Percentiles rank a stretch among this genome's conserved stretches.
These are phyloP conservation scores for Alternaria arbusti DNA, from an alignment of 2,329 filamentous ascomycete species.

Conservation along the genomic window DNA sequence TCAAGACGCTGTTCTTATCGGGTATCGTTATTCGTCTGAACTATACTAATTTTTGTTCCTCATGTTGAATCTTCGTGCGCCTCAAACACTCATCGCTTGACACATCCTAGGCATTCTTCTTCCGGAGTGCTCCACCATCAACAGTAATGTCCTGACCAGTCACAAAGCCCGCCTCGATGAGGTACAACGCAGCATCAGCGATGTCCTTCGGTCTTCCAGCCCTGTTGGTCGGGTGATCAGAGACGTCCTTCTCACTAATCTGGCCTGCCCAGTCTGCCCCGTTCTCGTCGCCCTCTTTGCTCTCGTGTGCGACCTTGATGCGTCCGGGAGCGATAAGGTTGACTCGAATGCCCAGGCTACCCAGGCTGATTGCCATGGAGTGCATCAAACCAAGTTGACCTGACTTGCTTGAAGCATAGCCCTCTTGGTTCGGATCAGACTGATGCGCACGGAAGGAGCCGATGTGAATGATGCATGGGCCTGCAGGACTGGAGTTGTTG, in stretches of 20 bases:
- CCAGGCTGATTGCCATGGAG: constrained; percentile 57
- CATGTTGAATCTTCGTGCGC: background rate
- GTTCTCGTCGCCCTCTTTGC: constrained; percentile 53
- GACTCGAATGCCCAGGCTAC: constrained; percentile 53
- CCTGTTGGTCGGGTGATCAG: constrained; percentile 53
- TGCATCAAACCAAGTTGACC: constrained; percentile 60
- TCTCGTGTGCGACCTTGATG: constrained; percentile 57
- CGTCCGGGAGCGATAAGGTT: constrained; percentile 57
- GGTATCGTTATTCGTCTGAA: background rate
- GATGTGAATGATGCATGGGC: constrained; percentile 56
- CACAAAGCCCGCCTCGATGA: constrained; percentile 49
- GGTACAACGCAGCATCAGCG: constrained; percentile 52
- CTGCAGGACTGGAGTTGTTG: constrained; percentile 33
- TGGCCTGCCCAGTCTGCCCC: constrained; percentile 48
- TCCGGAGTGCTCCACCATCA: constrained; percentile 46
- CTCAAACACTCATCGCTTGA: background rate
- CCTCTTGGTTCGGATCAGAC: constrained; percentile 57
- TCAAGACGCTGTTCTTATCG: background rate
- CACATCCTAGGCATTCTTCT: constrained; percentile 31
- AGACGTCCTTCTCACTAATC: constrained; percentile 50
- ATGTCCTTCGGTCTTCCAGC: constrained; percentile 56
- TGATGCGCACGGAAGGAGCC: constrained; percentile 56
- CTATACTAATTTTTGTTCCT: background rate
- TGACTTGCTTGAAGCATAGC: constrained; percentile 60
- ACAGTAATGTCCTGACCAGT: constrained; percentile 48